phyloP scores from a whole-genome alignment of 164 flowering plant species.

The Echeveria elegans region DNA sequence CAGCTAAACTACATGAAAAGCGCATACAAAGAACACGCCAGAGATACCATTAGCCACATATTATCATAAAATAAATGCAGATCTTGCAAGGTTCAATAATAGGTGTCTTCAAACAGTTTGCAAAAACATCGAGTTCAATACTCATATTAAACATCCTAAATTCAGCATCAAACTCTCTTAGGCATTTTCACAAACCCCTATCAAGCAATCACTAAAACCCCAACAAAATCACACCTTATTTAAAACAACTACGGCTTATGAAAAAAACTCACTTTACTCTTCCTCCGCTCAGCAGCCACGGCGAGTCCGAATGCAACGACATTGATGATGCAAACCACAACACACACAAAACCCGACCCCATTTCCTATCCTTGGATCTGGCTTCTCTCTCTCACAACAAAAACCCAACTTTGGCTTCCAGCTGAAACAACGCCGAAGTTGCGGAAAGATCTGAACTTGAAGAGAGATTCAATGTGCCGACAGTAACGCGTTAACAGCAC shows the following conservation, averaged over 20 bases:
- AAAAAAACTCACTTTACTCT: slow-evolving; percentile 49
- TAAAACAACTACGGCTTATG: background rate
- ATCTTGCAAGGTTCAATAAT: background rate
- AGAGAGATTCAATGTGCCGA: background rate
- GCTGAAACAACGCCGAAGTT: background rate
- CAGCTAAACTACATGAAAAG: no score
- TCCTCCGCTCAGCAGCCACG: slow-evolving; percentile 73
- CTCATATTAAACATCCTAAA: no score
- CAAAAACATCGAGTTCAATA: no score
- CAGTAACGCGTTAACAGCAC: background rate
- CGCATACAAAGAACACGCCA: background rate
- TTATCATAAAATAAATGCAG: background rate
- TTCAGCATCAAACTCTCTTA: background rate
- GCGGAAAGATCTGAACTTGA: background rate
- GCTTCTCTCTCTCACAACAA: background rate
- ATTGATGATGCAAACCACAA: slow-evolving; percentile 38
- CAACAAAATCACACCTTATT: no score
- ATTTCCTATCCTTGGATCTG: slow-evolving; percentile 16
- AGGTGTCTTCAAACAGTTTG: no score
- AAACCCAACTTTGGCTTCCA: background rate
- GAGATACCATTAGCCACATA: background rate
- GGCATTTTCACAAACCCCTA: background rate
- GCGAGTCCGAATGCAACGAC: slow-evolving; percentile 63
- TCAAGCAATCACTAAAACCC: background rate
- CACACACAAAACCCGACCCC: slow-evolving; percentile 47